A percentile compares a stretch with the other conserved stretches of the same genome.
phyloP scores from a whole-genome alignment of 345 rosid species.

The Acer saccharum region DNA sequence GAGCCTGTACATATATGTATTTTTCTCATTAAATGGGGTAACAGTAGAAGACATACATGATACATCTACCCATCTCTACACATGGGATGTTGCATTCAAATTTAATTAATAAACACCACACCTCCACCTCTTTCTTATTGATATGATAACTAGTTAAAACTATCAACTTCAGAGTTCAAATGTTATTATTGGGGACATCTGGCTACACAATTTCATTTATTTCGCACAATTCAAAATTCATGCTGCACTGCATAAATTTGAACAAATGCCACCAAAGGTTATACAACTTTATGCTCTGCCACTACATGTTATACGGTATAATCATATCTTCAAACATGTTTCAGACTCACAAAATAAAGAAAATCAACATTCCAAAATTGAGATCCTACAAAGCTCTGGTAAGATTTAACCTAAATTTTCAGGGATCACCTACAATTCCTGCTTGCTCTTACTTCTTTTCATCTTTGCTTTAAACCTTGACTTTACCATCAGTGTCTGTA shows the following conservation, averaged over 20 bases:
- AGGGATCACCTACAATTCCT: conserved; percentile 48
- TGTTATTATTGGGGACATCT: no score
- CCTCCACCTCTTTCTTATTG: no score
- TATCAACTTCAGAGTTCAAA: no score
- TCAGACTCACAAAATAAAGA: neutral
- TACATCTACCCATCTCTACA: no score
- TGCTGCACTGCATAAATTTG: neutral
- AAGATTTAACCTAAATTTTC: conserved; percentile 17
- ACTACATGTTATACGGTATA: no score
- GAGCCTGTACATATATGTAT: neutral
- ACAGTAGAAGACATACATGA: no score
- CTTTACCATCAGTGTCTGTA: conserved; percentile 76
- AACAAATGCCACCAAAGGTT: no score
- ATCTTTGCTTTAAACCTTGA: conserved; percentile 96
- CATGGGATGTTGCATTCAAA: no score
- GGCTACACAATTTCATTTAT: neutral
- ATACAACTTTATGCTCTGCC: neutral
- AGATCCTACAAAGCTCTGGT: conserved; percentile 23
- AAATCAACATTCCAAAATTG: conserved; percentile 23
- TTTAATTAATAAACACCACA: no score
- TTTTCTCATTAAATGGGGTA: no score
- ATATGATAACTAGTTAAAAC: no score
- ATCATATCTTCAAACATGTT: conserved; percentile 11
- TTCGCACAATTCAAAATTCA: neutral
- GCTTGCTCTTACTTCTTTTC: conserved; percentile 88